phyloP scores from a whole-genome alignment of 2,329 filamentous ascomycete species.

The Cladosporium sp. region DNA sequence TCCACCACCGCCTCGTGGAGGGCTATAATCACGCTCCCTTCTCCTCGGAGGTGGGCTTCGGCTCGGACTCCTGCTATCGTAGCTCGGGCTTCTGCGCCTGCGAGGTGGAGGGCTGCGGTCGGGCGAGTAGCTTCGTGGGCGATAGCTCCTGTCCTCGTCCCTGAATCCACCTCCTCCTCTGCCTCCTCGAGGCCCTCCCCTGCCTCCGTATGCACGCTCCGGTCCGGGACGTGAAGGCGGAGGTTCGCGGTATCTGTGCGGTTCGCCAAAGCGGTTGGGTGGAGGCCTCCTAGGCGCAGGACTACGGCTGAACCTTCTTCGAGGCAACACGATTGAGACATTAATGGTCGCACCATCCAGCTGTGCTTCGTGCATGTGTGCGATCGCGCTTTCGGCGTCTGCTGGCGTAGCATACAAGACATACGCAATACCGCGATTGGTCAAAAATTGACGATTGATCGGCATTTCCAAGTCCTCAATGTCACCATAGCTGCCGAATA shows the following conservation, averaged over 20 bases:
- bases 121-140: conserved; percentile 22
- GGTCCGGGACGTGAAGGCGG: conserved; percentile 12
- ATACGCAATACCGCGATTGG: conserved; percentile 89
- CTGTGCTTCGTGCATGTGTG: conserved; percentile 98
- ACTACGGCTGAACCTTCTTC: conserved; percentile 74
- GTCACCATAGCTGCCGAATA: conserved; percentile 82
- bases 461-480: conserved; percentile 88
- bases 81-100: conserved; percentile 43
- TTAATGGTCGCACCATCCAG: conserved; percentile 77
- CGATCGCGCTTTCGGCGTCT: conserved; percentile 82
- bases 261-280: conserved; percentile 46
- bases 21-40: conserved; percentile 35
- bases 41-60: conserved; percentile 25
- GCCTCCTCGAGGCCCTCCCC: conserved; percentile 14
- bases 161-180: conserved; percentile 27
- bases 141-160: conserved; percentile 28
- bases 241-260: conserved; percentile 29
- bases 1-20: conserved; percentile 12
- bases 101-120: conserved; percentile 18
- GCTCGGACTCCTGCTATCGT: conserved; percentile 43
- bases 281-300: conserved; percentile 67
- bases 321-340: conserved; percentile 83
- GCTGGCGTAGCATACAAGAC: conserved; percentile 74
- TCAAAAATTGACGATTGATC: conserved; percentile 79
- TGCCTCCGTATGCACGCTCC: conserved; percentile 13